Base-by-base conservation (phyloP, 257 asterid species). In the Apocynum venetum region DNA sequence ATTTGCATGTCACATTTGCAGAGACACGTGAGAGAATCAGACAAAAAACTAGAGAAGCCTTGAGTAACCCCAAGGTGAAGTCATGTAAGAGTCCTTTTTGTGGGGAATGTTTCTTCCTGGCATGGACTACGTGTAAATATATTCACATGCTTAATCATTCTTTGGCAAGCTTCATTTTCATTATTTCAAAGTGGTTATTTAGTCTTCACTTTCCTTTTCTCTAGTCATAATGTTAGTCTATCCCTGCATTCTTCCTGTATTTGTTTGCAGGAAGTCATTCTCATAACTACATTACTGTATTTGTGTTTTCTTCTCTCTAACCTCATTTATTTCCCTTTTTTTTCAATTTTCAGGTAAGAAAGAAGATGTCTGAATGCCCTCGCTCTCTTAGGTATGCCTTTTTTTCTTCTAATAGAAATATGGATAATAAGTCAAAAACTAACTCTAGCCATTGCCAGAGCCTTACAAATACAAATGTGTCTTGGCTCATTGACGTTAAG, bases 61-160 rank as follows among this genome's bases (percentile, higher is more conserved):
- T 95, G 92, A 83, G 80, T 80, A 94, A 93, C 64, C 99, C 99
- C 96, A 93, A 95, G 99, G 99, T 95, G 97, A 93, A 95, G 97
- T 93, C 96, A 85, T 88, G 98, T 93, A 93, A 95, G 98, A 88
- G 88, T 82, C 90, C 78, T 78, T 80, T 79, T 80, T 78, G 80
- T 82, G 64, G 79, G 73, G 36, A 65, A 76, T 35, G 43, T 43
- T 2, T 59, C 35, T 47, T 60, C 38, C 48, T 76, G 20, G 7
- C 40, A 52, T 52, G 70, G 70, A 44, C 57, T 74, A 35, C 57
- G n/a, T 17, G 13, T 55, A 43, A 25, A 70, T 70, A 35, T 57
- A 55, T 44, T 47, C 63, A 13, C 52, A 43, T 44, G 15, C 25
- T 65, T 65, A 1, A 66, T 15, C 71, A 66, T 40, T 7, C 35